These are phyloP conservation scores for Verticillium albo-atrum DNA, from an alignment of 2,329 filamentous ascomycete species.

Conservation along the genomic window DNA sequence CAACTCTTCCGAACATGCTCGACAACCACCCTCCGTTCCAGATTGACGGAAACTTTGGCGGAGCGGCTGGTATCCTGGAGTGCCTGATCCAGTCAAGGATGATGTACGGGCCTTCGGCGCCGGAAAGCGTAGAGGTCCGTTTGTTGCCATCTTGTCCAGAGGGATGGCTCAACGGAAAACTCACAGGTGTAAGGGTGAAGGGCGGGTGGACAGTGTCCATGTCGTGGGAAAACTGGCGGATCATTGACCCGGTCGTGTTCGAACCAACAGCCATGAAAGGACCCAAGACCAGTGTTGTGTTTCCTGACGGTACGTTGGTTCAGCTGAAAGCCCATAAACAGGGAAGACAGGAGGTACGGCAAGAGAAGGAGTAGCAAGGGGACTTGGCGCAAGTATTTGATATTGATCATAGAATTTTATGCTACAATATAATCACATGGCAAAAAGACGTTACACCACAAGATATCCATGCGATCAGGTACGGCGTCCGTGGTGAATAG, in stretches of 20 bases:
- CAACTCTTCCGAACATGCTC: slow-evolving; percentile 9
- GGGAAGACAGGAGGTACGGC: background rate
- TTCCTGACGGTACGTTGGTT: background rate
- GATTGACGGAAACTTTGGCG: slow-evolving; percentile 47
- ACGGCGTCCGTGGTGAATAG: no score
- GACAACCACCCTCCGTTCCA: slow-evolving; percentile 33
- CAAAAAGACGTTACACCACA: no score
- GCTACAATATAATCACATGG: no score
- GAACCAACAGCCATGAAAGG: background rate
- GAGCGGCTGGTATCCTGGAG: slow-evolving; percentile 31
- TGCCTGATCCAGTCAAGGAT: slow-evolving; percentile 7
- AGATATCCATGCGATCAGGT: no score
- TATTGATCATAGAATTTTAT: no score
- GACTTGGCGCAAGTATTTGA: no score
- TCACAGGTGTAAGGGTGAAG: slow-evolving; percentile 1
- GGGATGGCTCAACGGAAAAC: slow-evolving; percentile 2
- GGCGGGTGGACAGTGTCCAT: slow-evolving; percentile 8
- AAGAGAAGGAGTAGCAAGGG: background rate
- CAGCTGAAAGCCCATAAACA: background rate
- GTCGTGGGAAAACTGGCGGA: slow-evolving; percentile 1
- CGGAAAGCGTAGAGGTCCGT: slow-evolving; percentile 1
- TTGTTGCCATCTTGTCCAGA: slow-evolving; percentile 6
- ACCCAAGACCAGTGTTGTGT: slow-evolving; percentile 1
- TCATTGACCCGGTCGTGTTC: slow-evolving; percentile 2
- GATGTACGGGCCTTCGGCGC: background rate